phyloP scores from a whole-genome alignment of 129 eudicot species.

The Lactuca saligna region DNA sequence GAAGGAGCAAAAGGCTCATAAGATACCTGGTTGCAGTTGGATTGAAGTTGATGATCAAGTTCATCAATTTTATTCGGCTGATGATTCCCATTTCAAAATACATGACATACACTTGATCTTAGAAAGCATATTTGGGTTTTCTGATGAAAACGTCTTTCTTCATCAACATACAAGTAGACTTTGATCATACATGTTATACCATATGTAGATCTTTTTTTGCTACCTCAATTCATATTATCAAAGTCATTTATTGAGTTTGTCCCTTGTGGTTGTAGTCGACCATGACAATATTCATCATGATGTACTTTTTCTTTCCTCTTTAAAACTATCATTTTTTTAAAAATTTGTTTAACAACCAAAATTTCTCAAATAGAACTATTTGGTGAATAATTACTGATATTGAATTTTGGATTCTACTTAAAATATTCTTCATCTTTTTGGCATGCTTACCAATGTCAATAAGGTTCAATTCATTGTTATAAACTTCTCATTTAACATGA shows the following conservation, averaged over 20 bases:
- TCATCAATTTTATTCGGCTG: constrained; percentile 68
- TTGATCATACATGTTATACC: constrained; percentile 11
- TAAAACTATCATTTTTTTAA: too few relatives aligned
- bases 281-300: too few relatives aligned
- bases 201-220: constrained; percentile 1
- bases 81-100: constrained; percentile 60
- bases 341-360: too few relatives aligned
- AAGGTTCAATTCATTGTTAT: too few relatives aligned
- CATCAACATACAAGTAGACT: constrained; percentile 4
- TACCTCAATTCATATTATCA: neutral
- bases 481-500: too few relatives aligned
- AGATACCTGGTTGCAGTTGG: constrained; percentile 88
- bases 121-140: constrained; percentile 40
- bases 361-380: too few relatives aligned
- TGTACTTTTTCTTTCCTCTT: too few relatives aligned
- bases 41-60: constrained; percentile 68
- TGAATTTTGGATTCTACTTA: too few relatives aligned
- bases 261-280: too few relatives aligned
- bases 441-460: too few relatives aligned
- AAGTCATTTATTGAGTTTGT: constrained; percentile 1
- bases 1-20: constrained; percentile 55
- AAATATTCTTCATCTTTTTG: too few relatives aligned
- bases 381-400: too few relatives aligned
- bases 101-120: constrained; percentile 58
- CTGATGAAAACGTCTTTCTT: constrained; percentile 26